Conservation (phyloP, 225 moss, liverwort and hornwort species). For the Climacium dendroides region DNA sequence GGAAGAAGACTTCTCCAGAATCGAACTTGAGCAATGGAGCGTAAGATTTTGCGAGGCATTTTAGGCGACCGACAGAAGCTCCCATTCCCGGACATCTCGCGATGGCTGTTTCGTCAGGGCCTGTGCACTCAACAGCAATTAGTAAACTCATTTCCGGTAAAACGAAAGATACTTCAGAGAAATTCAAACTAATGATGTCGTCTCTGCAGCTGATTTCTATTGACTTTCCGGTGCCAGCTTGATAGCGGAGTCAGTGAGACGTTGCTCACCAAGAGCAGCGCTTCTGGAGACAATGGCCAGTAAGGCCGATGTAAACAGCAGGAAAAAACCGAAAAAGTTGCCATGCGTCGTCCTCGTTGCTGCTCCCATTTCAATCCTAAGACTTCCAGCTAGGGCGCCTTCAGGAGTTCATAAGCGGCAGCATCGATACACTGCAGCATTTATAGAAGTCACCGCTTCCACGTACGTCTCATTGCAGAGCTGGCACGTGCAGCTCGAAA, state of each 20-base stretch:
- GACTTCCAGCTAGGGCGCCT: not conserved
- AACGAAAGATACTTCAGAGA: not conserved
- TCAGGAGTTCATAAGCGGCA: not conserved
- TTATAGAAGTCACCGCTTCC: not conserved
- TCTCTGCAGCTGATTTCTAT: not conserved
- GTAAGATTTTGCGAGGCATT: not conserved
- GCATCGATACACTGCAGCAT: not conserved
- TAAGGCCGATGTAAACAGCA: not conserved
- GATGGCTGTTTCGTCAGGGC: not conserved
- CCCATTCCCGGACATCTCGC: not conserved
- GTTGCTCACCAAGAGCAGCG: not conserved
- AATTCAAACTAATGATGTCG: not conserved
- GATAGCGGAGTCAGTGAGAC: not conserved
- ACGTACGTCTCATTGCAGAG: no score
- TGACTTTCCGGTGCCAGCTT: not conserved
- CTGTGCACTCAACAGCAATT: not conserved
- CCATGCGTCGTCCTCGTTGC: not conserved
- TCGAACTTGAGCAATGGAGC: constrained; percentile 19
- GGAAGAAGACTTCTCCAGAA: constrained; percentile 7
- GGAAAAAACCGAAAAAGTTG: not conserved
- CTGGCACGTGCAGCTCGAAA: not conserved
- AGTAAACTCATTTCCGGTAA: not conserved
- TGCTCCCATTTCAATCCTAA: not conserved
- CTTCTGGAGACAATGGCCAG: not conserved
- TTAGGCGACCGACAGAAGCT: not conserved